Base-by-base conservation (phyloP, 2,329 filamentous ascomycete species). In the Neopestalotiopsis sp. region DNA sequence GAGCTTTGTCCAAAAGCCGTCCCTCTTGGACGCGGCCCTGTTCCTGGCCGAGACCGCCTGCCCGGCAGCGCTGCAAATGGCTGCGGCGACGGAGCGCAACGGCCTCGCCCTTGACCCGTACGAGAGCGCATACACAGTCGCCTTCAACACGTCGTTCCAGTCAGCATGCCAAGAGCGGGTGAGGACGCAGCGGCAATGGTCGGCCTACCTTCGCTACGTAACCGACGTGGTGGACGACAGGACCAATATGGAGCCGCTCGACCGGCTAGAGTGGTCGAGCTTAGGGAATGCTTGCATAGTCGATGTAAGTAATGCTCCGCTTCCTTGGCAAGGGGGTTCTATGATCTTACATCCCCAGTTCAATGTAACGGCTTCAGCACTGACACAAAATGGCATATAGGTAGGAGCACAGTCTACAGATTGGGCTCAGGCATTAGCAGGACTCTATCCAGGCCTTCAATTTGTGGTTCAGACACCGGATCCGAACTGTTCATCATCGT, bases 31-130 rank as follows among this genome's bases (percentile, higher is more conserved):
- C 67, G 81, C 82, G 0, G 73, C 73, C 38, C 76, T 81, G 73
- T 84, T 84, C 64, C 71, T 84, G 1, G 75, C 81, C 3, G 76
- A 80, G 42, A 75, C 72, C 1, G 78, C 74, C 1, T 75, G 76
- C 5, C 81, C 81, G 0, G 66, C 77, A 4, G 79, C 81, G 2
- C 70, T 83, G 67, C 71, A 80, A 10, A 81, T 81, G 78, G 67
- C 76, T 0, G 34, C 67, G 17, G 73, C 74, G 9, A 78, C 75
- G 7, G 69, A 72, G 59, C 73, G 70, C 14, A 32, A 34, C 24
- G 34, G 30, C n/a, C 5, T 12, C 20, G n/a, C 45, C 6, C 4
- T 14, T 10, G n/a, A 24, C 17, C 24, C 63, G 17, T 20, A 32
- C 20, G 63, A 49, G 28, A 68, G 40, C 12, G 32, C 61, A 6